Evolutionary conservation across 345 rosid genomes (phyloP), one percentile per base, ranked within the genome.

Genomic region (Laguncularia racemosa): DNA sequence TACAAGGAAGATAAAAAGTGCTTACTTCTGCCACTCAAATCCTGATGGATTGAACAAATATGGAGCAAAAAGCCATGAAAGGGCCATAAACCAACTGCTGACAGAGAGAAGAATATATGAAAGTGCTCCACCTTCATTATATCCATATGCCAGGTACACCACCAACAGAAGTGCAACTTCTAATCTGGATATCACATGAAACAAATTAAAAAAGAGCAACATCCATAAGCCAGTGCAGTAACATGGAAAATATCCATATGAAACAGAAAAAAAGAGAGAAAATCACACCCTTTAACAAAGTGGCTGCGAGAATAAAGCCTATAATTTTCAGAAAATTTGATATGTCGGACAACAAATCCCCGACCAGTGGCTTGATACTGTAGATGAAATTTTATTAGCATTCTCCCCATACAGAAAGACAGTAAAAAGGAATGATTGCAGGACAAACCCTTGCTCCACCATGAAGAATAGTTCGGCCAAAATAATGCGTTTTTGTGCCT

Each of bases 21-120:
- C 81, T 81, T 69, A 92, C 98, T 89, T 92, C 64, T 92, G 98
- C 98, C 98, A 89, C 78, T 92, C 98, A 64, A 92, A 92, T 56
- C 95, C 98, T 17, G 98, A 82, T 18, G 98, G 98, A 72, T 92
- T 92, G 83, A 92, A 92, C 75, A 92, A 65, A 70, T 86, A 92
- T 8, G 98, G 98, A 59, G 98, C 95, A 72, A 80, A 89, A 54
- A 92, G 97, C 98, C 98, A 92, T 18, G 98, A 92, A 47, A 74
- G 70, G 56, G 89, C 93, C 95, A 92, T 78, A 78, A 81, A 78
- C 98, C 98, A 92, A 77, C 98, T 92, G 89, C 98, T 92, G 55
- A 92, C 63, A 1, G 89, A 50, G 67, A 92, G 84, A 64, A 92
- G 97, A 63, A 92, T 78, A 72, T 86, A 89, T 21, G 91, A 69